Evolutionary conservation across 495 filamentous ascomycete genomes (phyloP), one percentile per base, ranked within the genome.

Genomic region (Talaromyces trachyspermus): DNA sequence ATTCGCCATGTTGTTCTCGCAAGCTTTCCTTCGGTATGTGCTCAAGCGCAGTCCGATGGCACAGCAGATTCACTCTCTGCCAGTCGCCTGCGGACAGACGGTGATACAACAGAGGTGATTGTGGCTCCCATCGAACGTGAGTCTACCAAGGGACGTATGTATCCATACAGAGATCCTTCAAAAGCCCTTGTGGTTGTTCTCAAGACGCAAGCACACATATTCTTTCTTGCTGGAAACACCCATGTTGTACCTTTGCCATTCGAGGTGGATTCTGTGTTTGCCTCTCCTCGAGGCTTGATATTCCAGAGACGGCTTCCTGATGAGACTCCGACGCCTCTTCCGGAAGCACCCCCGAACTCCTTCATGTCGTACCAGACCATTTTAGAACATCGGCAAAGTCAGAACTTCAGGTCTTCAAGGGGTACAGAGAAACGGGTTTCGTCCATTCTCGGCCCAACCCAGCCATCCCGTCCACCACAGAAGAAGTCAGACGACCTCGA

Each of bases 231-330:
- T 14, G 89, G 89, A 3, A 79, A 85, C 19, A 95, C 80, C 63
- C 88, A 97, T 76, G 79, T 94, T 48, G 79, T 97, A 47, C 86
- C 94, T 61, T 76, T 99, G 49, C 89, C 92, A 11, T 97, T 99
- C 55, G 89, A 95, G 63, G 84, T 96, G 27, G 88, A 95, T 56
- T 80, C 77, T 40, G 88, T 87, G 8, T 86, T 90, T 65, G 81
- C 90, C 11, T 84, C 88, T 15, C 83, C 88, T 5, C 70, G 77
- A 15, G 92, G 92, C 8, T 68, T 95, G 24, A 72, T 99, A 15
- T 78, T 99, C 47, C 90, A 96, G 57, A 69, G 89, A 30, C 95
- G 85, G 51, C 62, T 75, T 2, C 65, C 49, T 9, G 62, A 66
- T n/a, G 60, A 69, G 33, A 58, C 33, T 25, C 38, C 25, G 29